Evolutionary conservation across 495 filamentous ascomycete genomes (phyloP), one percentile per base, ranked within the genome.

Genomic region (Cercophora scortea): DNA sequence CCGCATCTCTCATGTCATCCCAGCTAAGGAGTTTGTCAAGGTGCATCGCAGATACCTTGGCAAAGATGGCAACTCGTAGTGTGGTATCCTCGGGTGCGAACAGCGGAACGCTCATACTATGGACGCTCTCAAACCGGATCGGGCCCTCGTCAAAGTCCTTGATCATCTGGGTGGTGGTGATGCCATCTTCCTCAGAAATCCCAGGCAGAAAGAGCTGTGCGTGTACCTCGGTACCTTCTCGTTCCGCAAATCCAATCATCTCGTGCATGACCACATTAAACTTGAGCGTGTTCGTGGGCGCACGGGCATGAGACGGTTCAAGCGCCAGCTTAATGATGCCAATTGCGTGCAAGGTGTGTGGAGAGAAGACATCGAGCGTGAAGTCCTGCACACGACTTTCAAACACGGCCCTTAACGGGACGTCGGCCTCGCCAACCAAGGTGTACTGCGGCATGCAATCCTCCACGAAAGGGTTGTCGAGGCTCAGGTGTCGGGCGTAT

Each of bases 181-280:
- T 88, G 17, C 90, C 91, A 49, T 88, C 87, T 66, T 95, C 89
- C 50, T 96, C 92, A 12, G 88, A 93, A 43, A 95, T 83, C 32
- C 91, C 89, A 13, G 93, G 90, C 47, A 99, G 82, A 61, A 95
- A 96, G 19, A 99, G 79, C 70, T 96, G 94, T 2, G 91, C 91
- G 69, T 99, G 93, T 48, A 97, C 90, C 56, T 95, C 84, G 8
- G 89, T 93, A 4, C 93, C 93, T 71, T 99, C 93, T 55, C 91
- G 84, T 70, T 99, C 93, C 1, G 93, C 88, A 60, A 99, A 97
- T 6, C 93, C 93, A 42, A 92, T 70, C 83, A 99, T 85, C 60
- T 97, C 89, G 62, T 93, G 90, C 90, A 99, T 95, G 46, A 96
- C 91, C 19, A 97, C 90, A 59, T 97, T 99, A 71, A 97, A 99